Percentiles rank a stretch among this genome's conserved stretches.
Evolutionary conservation across 2,329 filamentous ascomycete genomes (phyloP).

Genomic region (Arthroderma uncinatum): DNA sequence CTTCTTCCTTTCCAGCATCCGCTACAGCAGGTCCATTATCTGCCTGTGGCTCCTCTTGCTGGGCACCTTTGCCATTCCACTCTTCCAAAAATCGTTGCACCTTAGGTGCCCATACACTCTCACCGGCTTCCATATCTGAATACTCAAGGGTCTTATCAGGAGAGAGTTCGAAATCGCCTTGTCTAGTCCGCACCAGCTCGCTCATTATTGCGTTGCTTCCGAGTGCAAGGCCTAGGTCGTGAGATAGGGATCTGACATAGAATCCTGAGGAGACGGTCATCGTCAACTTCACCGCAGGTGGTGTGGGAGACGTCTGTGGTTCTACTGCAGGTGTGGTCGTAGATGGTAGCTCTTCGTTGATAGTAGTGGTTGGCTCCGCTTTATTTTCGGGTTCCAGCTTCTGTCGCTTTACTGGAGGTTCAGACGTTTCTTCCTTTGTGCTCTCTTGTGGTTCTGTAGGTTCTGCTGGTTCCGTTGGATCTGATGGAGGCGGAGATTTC

Average conservation of each 20-base stretch:
- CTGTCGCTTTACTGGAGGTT: neutral
- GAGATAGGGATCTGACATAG: conserved; percentile 87
- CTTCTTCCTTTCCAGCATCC: neutral
- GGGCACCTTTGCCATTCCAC: conserved; percentile 24
- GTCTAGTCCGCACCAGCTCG: conserved; percentile 65
- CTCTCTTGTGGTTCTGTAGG: neutral
- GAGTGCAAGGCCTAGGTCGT: conserved; percentile 77
- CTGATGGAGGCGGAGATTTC: conserved; percentile 24
- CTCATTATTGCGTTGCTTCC: conserved; percentile 79
- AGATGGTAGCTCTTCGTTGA: conserved; percentile 28
- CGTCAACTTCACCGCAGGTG: conserved; percentile 68
- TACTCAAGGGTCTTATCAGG: conserved; percentile 65
- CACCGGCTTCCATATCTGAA: conserved; percentile 61
- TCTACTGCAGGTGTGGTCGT: neutral
- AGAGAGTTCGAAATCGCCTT: conserved; percentile 67
- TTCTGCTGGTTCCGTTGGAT: conserved; percentile 13
- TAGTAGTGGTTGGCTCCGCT: conserved; percentile 1
- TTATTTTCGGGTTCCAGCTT: conserved; percentile 4
- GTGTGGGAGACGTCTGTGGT: conserved; percentile 7
- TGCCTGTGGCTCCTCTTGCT: neutral
- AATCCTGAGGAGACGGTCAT: conserved; percentile 94
- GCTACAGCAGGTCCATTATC: neutral
- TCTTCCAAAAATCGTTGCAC: conserved; percentile 48
- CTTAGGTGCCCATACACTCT: conserved; percentile 71
- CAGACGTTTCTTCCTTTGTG: neutral